Percentiles rank a stretch among this genome's conserved stretches.
These are phyloP conservation scores for Fraxinus americana DNA, from an alignment of 257 asterid species.

Conservation along the genomic window DNA sequence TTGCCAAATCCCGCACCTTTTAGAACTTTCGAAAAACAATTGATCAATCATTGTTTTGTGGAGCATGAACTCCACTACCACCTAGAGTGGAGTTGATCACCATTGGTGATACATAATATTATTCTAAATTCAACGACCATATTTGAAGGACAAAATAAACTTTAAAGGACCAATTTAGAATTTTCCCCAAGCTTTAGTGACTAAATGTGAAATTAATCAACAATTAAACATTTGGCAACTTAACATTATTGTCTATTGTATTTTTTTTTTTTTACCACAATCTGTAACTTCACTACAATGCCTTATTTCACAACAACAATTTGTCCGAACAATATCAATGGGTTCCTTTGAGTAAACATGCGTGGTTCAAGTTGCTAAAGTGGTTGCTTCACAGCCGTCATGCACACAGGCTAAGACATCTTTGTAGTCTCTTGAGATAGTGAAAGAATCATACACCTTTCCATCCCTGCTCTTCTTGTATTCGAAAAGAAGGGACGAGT, in stretches of 20 bases:
- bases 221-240: background rate
- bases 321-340: background rate
- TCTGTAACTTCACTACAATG: background rate
- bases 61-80: too few species aligned
- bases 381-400: slow-evolving; percentile 59
- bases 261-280: background rate
- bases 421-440: slow-evolving; percentile 4
- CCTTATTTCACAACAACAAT: slow-evolving; percentile 1
- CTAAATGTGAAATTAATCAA: background rate
- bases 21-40: too few species aligned
- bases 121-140: too few species aligned
- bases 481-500: background rate
- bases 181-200: background rate
- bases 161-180: background rate
- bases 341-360: background rate
- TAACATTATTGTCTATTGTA: background rate
- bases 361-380: slow-evolving; percentile 31
- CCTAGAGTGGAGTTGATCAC: too few species aligned
- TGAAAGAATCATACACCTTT: background rate
- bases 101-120: too few species aligned
- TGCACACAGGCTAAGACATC: slow-evolving; percentile 64
- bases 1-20: too few species aligned
- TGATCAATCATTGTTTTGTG: too few species aligned
- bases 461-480: slow-evolving; percentile 8
- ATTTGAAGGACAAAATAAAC: background rate